Base-by-base conservation (phyloP, 306 rosid genomes). In the Spatholobus suberectus region DNA sequence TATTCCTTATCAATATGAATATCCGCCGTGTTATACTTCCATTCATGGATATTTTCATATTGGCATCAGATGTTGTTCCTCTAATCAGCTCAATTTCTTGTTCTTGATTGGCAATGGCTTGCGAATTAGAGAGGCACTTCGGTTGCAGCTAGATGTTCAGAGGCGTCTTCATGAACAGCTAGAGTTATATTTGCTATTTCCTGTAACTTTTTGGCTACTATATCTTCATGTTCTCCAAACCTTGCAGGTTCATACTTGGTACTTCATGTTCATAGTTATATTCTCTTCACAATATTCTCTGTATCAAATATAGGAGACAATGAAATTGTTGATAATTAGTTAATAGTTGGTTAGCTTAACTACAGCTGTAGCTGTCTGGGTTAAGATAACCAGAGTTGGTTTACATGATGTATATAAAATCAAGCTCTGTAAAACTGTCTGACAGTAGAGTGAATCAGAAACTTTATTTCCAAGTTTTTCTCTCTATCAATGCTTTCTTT, bases 91-190 rank as follows among this genome's bases (percentile, higher is more conserved):
- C 24, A 26, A 35, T 69, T n/a, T 21, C 51, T 13, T 69, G 32
- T 55, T 69, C 17, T 63, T 77, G 73, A 29, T 65, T 77, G 52
- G 68, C 86, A 95, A 95, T 76, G 93, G 94, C 81, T 63, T 86
- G 75, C 97, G 92, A 84, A 86, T 92, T 75, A 92, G 51, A 75
- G 99, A 93, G 85, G 93, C 98, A 44, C 89, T 92, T 82, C 97
- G 92, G 82, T 84, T 93, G 59, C 98, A 95, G 65, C 82, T 91
- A 63, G 97, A 95, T 77, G 97, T 89, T 68, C 97, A 89, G 86
- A 88, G 89, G 87, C 89, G 85, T 43, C 98, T 95, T 66, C 97
- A 92, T 70, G 97, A 93, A 79, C 97, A 93, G 68, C 83, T 93
- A 35, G 97, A 93, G 95, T 97, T 95, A 83, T 11, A 27, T 59